These are phyloP conservation scores for Leccinum rimulosum DNA, from an alignment of 768 basidiomycete species.

Conservation along the genomic window DNA sequence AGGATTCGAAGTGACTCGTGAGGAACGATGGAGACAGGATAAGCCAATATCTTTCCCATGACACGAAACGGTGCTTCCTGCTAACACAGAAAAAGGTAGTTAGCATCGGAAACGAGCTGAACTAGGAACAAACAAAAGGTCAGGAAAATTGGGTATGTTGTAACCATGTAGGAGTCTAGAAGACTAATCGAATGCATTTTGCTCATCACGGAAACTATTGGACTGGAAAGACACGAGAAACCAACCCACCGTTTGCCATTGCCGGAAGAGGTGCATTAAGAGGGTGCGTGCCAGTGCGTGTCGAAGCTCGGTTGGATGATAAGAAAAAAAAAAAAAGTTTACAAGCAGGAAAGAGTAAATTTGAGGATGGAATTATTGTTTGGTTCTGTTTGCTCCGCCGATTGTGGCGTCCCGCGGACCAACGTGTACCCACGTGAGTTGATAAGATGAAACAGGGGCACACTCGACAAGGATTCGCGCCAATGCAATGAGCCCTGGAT, in stretches of 20 bases:
- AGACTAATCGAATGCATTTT: conserved; percentile 89
- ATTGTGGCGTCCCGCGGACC: conserved; percentile 3
- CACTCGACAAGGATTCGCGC: not conserved
- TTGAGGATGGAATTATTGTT: conserved; percentile 7
- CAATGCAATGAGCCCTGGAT: not conserved
- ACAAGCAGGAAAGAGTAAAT: not conserved
- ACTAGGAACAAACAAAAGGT: conserved; percentile 8
- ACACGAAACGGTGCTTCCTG: conserved; percentile 7
- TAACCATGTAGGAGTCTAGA: conserved; percentile 82
- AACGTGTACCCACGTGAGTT: not conserved
- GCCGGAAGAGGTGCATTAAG: not conserved
- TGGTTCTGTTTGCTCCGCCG: conserved; percentile 10
- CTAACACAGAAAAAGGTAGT: conserved; percentile 1
- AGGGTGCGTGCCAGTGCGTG: not conserved
- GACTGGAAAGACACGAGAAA: not conserved
- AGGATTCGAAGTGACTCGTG: not conserved
- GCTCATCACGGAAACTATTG: conserved; percentile 44
- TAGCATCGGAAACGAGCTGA: conserved; percentile 7
- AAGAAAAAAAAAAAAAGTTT: not conserved
- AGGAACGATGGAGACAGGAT: not conserved
- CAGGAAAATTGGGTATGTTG: conserved; percentile 30
- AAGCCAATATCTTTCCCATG: conserved; percentile 1
- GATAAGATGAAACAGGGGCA: conserved; percentile 8
- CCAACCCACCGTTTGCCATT: conserved; percentile 12
- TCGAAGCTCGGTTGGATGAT: not conserved